Evolutionary conservation across 768 basidiomycete species (phyloP), one percentile per base, ranked within the genome.

Genomic region (Pholiota molesta): DNA sequence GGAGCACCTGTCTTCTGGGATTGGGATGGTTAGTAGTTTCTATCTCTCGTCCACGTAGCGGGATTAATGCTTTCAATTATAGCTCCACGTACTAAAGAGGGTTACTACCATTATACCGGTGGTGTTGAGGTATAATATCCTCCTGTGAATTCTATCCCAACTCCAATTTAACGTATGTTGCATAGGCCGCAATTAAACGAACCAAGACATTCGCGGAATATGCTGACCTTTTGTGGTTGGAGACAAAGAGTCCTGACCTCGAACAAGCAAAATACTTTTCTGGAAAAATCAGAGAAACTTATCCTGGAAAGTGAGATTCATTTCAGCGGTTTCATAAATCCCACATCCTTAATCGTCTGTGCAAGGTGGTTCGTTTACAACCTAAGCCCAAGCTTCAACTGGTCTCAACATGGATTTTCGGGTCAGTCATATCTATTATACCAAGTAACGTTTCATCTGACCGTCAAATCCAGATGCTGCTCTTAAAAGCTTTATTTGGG

Each of bases 381-480:
- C 72, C 77, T 97, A 60, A 95, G 93, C 68, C 95, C 95, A 5
- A 94, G 92, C 70, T 97, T 97, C 80, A 95, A 96, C 73, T 97
- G 94, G 95, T 78, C 86, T n/a, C 83, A 80, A 26, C 87, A 90
- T 67, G 94, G 94, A 14, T 96, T 91, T 74, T 83, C 83, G 47
- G 86, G 88, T 87, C 52, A 58, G 75, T 47, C 23, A 37, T 1
- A 21, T 14, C 16, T 63, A 44, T 19, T 23, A 13, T 37, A 13
- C 21, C 2, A 37, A 28, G 8, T 17, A 35, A 13, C 9, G 37
- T 31, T 28, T 45, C 45, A n/a, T 52, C 17, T 29, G 28, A 21
- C 14, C 3, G 26, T n/a, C 49, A 10, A 37, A n/a, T 62, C 9
- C 64, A 86, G 91, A 93, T 65, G 77, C 80, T 5, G 90, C 89